Evolutionary conservation across 2,329 filamentous ascomycete genomes (phyloP).

Genomic region (Fusarium sp.): DNA sequence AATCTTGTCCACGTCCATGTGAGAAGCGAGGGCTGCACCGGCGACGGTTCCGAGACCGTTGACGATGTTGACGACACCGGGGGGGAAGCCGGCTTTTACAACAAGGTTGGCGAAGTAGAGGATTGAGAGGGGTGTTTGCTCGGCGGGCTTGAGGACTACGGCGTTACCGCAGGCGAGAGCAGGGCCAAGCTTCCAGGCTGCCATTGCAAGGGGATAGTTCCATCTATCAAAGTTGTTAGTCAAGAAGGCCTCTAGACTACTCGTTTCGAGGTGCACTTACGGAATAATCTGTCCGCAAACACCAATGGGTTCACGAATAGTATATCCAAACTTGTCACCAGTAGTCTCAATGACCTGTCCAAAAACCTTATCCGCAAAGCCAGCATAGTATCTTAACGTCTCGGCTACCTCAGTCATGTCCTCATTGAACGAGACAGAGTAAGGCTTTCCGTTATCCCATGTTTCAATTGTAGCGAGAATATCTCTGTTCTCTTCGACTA

Average conservation of each 20-base stretch:
- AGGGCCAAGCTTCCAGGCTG: constrained; percentile 78
- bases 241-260: accelerated
- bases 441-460: constrained; percentile 82
- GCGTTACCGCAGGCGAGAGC: constrained; percentile 72
- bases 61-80: constrained; percentile 80
- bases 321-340: constrained; percentile 77
- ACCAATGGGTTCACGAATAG: constrained; percentile 78
- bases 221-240: constrained; percentile 50
- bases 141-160: constrained; percentile 71
- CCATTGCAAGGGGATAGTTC: constrained; percentile 69
- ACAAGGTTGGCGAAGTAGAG: constrained; percentile 73
- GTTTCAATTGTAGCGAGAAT: constrained; percentile 69
- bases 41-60: constrained; percentile 76
- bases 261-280: not conserved
- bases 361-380: constrained; percentile 82
- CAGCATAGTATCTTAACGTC: constrained; percentile 77
- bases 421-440: constrained; percentile 70
- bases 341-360: constrained; percentile 79
- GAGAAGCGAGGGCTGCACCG: constrained; percentile 73
- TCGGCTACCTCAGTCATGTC: constrained; percentile 63
- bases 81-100: constrained; percentile 78
- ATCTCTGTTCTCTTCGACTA: constrained; percentile 72
- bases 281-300: constrained; percentile 80
- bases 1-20: constrained; percentile 77
- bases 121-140: constrained; percentile 74